A percentile compares a stretch with the other conserved stretches of the same genome.
These are phyloP conservation scores for Paxillus involutus DNA, from an alignment of 768 basidiomycete genomes.

Conservation along the genomic window DNA sequence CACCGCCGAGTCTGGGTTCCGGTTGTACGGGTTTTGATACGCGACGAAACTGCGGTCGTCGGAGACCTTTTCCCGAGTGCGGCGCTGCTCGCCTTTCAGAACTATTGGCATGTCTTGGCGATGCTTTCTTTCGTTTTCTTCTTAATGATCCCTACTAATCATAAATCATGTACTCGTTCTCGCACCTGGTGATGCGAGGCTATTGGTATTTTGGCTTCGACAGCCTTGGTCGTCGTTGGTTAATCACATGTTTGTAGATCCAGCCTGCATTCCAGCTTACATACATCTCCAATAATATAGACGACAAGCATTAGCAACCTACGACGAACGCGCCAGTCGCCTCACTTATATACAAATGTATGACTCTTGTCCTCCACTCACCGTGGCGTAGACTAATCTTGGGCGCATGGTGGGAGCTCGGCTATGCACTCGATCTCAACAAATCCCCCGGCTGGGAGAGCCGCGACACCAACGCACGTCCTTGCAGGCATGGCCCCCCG, in stretches of 20 bases:
- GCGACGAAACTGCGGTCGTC: too few species aligned
- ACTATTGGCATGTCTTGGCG: not conserved
- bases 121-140: not conserved
- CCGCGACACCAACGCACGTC: conserved; percentile 57
- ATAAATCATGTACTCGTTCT: not conserved
- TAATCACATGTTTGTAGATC: not conserved
- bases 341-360: not conserved
- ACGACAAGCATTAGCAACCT: not conserved
- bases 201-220: not conserved
- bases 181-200: not conserved
- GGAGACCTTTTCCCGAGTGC: too few species aligned
- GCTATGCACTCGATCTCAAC: conserved; percentile 67
- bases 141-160: too few species aligned
- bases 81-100: not conserved
- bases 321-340: not conserved
- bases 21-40: not conserved
- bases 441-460: conserved; percentile 51
- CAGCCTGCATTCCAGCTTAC: not conserved
- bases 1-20: not conserved
- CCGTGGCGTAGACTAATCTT: not conserved
- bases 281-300: not conserved
- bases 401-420: conserved; percentile 21
- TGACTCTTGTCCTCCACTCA: not conserved
- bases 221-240: not conserved
- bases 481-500: conserved; percentile 48